Base-by-base conservation (phyloP, 192 early-diverging fungal species). In the Mortierella alpina region DNA sequence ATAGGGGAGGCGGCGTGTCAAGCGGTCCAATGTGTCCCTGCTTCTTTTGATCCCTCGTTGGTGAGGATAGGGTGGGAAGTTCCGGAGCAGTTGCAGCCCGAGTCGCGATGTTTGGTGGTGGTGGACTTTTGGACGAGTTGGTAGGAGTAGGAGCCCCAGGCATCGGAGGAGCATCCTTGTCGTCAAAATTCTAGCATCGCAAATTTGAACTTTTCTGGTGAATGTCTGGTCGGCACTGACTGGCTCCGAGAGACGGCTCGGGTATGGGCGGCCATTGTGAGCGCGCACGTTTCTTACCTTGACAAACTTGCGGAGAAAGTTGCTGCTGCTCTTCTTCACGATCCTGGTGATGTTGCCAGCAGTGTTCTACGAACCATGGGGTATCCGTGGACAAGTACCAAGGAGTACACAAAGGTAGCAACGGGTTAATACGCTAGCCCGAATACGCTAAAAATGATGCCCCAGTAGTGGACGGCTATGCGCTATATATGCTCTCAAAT, bases 281-380 rank as follows among this genome's bases (percentile, higher is more conserved):
- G 31, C 31, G 31, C 31, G 31, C 31, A 31, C 31, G 31, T 31
- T 31, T 49, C 47, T 59, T 80, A 80, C 77, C 70, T 70, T 80
- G 46, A 80, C 77, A 56, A 80, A 47, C 55, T 80, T 80, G 40
- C 46, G 59, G n/a, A 80, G 53, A 63, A 80, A 80, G 49, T 80
- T 80, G 47, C 77, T 80, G 70, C 77, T 80, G 48, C 77, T 66
- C 66, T 80, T 80, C 31, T 71, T 70, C 13, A 80, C 70, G 40
- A 80, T 72, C 61, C 77, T 55, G 14, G 70, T 63, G 46, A 80
- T 70, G 49, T 72, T 80, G 6, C 70, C 70, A 45, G 77, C 77
- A 46, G 77, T 80, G 42, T 60, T 68, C 77, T 79, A 79, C 15
- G 31, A 31, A 31, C 31, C 31, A 31, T 31, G 31, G 31, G 31